Base-by-base conservation (phyloP, 1,284 basidiomycete species). In the Volvariella volvacea region DNA sequence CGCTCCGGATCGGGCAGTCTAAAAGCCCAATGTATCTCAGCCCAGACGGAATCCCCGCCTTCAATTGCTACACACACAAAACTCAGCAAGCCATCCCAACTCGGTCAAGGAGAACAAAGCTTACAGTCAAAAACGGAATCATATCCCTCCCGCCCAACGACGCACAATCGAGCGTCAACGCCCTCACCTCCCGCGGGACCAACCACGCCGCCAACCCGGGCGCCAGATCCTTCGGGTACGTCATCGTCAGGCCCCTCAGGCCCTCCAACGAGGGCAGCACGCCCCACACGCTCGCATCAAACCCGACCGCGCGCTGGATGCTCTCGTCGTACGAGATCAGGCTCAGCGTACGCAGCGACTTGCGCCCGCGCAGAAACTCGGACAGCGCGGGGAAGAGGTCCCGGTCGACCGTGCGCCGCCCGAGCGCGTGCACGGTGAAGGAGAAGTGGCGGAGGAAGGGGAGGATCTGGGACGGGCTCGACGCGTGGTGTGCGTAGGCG, bases 251-350 rank as follows among this genome's bases (percentile, higher is more conserved):
- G 39, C 66, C 71, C 19, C 60, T 68, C 44, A 86, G 56, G 14
- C 64, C 65, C 9, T 62, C 61, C 22, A 86, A 57, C 3, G 69
- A 70, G 0, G 83, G 82, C 10, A 86, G 64, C n/a, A 84, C 74
- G 10, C 83, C 82, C 80, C 81, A 83, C 4, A 79, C 68, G 0
- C 75, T 71, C 0, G 82, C 79, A 50, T 83, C 78, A 50, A 81
- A 84, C 16, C 83, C 82, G 9, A 80, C 67, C 9, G 69, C 64
- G 45, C 65, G 62, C 49, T 76, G 70, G 34, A 66, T 62, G 48
- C 55, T 61, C 39, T 72, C 68, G 16, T 71, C 66, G n/a, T 66
- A 64, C 10, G 72, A 71, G 8, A 72, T 67, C 1, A 84, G 65
- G 40, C 71, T 66, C 31, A 85, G 67, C 1, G 73, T 73, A 21